phyloP scores from a whole-genome alignment of 345 rosid species.

The Turritis glabra region DNA sequence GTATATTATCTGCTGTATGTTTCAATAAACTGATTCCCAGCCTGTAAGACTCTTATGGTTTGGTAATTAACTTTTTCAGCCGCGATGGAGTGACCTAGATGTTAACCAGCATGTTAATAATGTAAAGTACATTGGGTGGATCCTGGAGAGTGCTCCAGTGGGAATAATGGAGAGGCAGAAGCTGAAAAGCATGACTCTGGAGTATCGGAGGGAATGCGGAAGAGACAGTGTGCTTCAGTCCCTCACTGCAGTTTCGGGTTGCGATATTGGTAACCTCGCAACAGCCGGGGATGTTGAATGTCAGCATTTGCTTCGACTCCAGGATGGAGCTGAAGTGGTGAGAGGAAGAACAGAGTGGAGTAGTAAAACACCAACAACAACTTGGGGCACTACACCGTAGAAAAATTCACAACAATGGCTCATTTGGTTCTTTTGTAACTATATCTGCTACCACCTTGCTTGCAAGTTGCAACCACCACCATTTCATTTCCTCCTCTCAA shows the following conservation, averaged over 20 bases:
- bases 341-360: constrained; percentile 94
- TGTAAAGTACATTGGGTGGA: constrained; percentile 98
- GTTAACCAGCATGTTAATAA: constrained; percentile 98
- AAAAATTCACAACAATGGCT: background rate
- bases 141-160: constrained; percentile 95
- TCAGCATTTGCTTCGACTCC: constrained; percentile 87
- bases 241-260: constrained; percentile 63
- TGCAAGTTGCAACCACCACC: constrained; percentile 26
- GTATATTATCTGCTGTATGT: constrained; percentile 15
- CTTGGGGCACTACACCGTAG: constrained; percentile 32
- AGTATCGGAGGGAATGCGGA: constrained; percentile 96
- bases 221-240: constrained; percentile 92
- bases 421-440: constrained; percentile 34
- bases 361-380: constrained; percentile 52
- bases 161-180: constrained; percentile 79
- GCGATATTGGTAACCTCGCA: constrained; percentile 45
- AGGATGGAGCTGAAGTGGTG: constrained; percentile 87
- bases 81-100: constrained; percentile 95
- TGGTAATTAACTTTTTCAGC: constrained; percentile 49
- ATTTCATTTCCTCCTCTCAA: constrained; percentile 11
- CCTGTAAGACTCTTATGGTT: constrained; percentile 2
- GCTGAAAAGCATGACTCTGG: constrained; percentile 77
- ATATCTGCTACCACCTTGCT: constrained; percentile 17
- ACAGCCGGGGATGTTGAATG: constrained; percentile 60
- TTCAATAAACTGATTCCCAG: background rate